A percentile compares a stretch with the other conserved stretches of the same genome.
phyloP scores from a whole-genome alignment of 495 filamentous ascomycete species.

The Aspergillus panamensis region DNA sequence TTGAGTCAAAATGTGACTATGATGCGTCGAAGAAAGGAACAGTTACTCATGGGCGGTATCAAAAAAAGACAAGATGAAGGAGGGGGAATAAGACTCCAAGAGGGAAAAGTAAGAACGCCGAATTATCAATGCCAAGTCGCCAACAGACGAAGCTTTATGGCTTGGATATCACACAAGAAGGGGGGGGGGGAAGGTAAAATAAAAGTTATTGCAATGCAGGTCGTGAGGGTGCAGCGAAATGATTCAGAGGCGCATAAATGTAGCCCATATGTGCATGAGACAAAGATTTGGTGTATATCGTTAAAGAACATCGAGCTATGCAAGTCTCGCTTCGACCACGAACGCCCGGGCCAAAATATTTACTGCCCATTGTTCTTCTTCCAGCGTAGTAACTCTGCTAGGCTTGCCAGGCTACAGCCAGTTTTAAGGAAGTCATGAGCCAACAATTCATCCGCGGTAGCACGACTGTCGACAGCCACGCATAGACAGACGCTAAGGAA shows the following conservation, averaged over 20 bases:
- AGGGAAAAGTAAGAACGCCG: constrained; percentile 31
- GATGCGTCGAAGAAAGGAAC: constrained; percentile 3
- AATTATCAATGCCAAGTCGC: constrained; percentile 19
- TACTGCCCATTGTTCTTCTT: constrained; percentile 47
- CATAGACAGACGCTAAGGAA: constrained; percentile 95
- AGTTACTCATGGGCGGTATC: constrained; percentile 1
- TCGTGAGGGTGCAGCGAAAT: constrained; percentile 24
- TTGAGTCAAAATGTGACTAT: neutral
- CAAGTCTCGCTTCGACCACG: constrained; percentile 2
- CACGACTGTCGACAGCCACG: constrained; percentile 91
- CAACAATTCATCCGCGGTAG: constrained; percentile 82
- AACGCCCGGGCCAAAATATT: constrained; percentile 14
- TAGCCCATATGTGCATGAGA: constrained; percentile 37
- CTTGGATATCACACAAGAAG: constrained; percentile 26
- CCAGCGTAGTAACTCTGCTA: constrained; percentile 81
- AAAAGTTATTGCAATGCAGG: constrained; percentile 22
- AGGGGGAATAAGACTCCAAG: neutral
- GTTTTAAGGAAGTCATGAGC: constrained; percentile 70
- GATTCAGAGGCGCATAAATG: constrained; percentile 33
- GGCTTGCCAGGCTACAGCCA: constrained; percentile 68
- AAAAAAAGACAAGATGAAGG: neutral
- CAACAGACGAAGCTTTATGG: constrained; percentile 4
- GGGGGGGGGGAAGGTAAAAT: constrained; percentile 17
- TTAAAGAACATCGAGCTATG: constrained; percentile 15
- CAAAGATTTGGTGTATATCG: constrained; percentile 28